These are phyloP conservation scores for Crataegus laevigata DNA, from an alignment of 306 rosid species.

Conservation along the genomic window DNA sequence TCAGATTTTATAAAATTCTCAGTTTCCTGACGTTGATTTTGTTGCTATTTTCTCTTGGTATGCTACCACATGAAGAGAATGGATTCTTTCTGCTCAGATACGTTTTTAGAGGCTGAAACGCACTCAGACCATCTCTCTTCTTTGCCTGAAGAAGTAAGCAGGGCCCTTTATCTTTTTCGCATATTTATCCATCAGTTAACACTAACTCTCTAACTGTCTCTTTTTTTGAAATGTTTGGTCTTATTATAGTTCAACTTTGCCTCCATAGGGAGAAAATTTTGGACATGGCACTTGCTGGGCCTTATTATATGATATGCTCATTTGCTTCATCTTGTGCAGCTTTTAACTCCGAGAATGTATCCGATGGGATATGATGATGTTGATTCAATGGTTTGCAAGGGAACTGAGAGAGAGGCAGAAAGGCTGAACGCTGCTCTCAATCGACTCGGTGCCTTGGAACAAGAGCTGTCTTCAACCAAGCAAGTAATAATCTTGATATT, in stretches of 20 bases:
- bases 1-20: neutral
- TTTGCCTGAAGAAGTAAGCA: constrained; percentile 49
- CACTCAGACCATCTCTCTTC: constrained; percentile 21
- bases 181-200: neutral
- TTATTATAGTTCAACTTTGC: neutral
- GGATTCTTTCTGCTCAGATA: constrained; percentile 44
- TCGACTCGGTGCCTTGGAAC: constrained; percentile 47
- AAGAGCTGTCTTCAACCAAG: constrained; percentile 46
- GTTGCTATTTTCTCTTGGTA: neutral
- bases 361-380: constrained; percentile 9
- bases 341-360: constrained; percentile 14
- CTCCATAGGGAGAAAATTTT: neutral
- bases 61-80: constrained; percentile 27
- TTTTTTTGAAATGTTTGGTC: neutral
- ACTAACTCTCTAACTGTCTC: neutral
- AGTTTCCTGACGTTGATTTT: neutral
- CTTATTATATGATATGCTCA: neutral
- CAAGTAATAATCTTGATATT: constrained; percentile 38
- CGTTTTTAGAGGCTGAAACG: constrained; percentile 26
- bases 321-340: constrained; percentile 26
- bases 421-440: constrained; percentile 45
- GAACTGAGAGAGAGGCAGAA: constrained; percentile 58
- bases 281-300: neutral
- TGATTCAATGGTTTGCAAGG: constrained; percentile 37
- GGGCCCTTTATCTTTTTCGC: neutral